Conservation (phyloP, 768 basidiomycete species). For the Amanita thiersii region DNA sequence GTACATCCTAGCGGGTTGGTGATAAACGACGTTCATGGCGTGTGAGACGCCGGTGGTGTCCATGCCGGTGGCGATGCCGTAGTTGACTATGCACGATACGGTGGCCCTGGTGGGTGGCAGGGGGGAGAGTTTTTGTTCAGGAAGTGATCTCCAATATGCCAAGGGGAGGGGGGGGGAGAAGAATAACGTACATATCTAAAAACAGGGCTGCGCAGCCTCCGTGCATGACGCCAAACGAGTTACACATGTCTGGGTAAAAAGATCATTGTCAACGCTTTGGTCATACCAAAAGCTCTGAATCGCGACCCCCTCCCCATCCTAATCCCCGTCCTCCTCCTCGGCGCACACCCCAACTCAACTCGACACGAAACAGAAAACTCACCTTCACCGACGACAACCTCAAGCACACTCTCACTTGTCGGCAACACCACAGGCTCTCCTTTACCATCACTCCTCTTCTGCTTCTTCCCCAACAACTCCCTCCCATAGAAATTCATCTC, state of each 20-base stretch:
- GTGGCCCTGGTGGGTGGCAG: conserved; percentile 27
- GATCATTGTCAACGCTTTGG: no score
- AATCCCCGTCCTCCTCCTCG: no score
- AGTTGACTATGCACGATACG: conserved; percentile 30
- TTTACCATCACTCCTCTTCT: conserved; percentile 14
- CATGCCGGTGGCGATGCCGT: conserved; percentile 28
- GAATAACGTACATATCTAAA: conserved; percentile 38
- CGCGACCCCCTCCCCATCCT: no score
- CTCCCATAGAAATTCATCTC: conserved; percentile 19
- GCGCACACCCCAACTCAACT: no score
- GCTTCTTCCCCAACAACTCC: conserved; percentile 7
- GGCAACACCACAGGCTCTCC: not conserved
- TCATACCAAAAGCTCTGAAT: no score
- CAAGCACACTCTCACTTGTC: not conserved
- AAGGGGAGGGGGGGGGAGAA: not conserved
- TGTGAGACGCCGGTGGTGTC: conserved; percentile 42
- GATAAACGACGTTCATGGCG: conserved; percentile 43
- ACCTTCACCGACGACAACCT: conserved; percentile 4
- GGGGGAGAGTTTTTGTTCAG: not conserved
- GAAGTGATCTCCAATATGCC: not conserved
- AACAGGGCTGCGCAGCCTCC: conserved; percentile 51
- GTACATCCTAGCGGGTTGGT: conserved; percentile 30
- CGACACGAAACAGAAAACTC: not conserved
- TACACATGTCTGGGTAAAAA: conserved; percentile 45
- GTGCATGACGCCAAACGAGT: conserved; percentile 38